These are phyloP conservation scores for Boechera divaricarpa DNA, from an alignment of 345 rosid species.

Conservation along the genomic window DNA sequence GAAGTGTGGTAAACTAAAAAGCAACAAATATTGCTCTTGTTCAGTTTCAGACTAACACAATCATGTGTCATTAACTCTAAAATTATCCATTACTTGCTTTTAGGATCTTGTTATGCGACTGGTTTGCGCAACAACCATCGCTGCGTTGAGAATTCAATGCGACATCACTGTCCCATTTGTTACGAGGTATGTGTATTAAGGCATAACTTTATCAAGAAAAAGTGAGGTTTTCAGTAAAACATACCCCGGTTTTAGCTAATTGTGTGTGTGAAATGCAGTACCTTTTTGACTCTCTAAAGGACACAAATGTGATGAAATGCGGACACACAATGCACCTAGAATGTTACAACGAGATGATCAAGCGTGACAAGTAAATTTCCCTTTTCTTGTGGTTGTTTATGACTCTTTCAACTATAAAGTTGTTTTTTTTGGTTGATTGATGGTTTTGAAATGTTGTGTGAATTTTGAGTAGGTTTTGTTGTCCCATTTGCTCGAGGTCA, in stretches of 20 bases:
- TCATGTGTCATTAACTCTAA: neutral
- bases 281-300: conserved; percentile 93
- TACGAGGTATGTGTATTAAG: conserved; percentile 65
- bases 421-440: neutral
- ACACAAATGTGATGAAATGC: conserved; percentile 89
- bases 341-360: conserved; percentile 84
- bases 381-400: neutral
- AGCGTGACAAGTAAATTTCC: conserved; percentile 72
- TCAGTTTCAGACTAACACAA: conserved; percentile 11
- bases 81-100: neutral
- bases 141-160: conserved; percentile 96
- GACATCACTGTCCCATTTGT: conserved; percentile 97
- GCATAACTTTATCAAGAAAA: neutral
- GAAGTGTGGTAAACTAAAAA: conserved; percentile 71
- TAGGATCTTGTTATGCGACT: conserved; percentile 84
- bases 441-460: conserved; percentile 1
- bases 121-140: conserved; percentile 73
- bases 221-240: neutral
- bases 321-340: conserved; percentile 98
- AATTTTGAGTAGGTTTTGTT: conserved; percentile 61
- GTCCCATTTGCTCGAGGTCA: conserved; percentile 94
- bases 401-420: neutral
- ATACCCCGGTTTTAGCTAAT: neutral
- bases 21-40: neutral
- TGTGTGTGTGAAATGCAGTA: conserved; percentile 53